These are phyloP conservation scores for Penicillium riverlandense DNA, from an alignment of 495 filamentous ascomycete genomes.

Conservation along the genomic window DNA sequence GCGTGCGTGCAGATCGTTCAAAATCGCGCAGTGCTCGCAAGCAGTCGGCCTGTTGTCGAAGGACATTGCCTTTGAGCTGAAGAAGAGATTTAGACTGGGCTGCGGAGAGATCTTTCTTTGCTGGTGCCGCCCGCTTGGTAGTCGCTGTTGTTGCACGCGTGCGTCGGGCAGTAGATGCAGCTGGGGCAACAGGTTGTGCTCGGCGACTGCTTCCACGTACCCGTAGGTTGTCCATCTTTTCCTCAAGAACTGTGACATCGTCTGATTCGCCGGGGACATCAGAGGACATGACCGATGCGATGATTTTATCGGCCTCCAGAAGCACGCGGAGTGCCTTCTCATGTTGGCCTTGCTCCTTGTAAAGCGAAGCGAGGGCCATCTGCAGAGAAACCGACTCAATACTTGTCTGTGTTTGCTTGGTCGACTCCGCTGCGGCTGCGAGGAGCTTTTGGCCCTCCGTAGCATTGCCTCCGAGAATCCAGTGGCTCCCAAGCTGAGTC, in stretches of 20 bases:
- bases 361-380: conserved; percentile 36
- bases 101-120: conserved; percentile 19
- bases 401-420: conserved; percentile 32
- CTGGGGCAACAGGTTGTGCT: conserved; percentile 15
- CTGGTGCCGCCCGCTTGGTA: conserved; percentile 10
- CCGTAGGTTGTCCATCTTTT: conserved; percentile 33
- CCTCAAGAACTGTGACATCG: conserved; percentile 22
- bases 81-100: conserved; percentile 49
- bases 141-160: conserved; percentile 31
- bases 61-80: conserved; percentile 52
- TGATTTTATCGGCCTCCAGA: conserved; percentile 33
- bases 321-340: conserved; percentile 43
- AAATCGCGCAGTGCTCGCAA: conserved; percentile 30
- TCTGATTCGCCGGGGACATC: conserved; percentile 11
- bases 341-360: conserved; percentile 31
- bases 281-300: conserved; percentile 18
- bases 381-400: conserved; percentile 41
- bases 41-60: conserved; percentile 56
- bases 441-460: conserved; percentile 57
- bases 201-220: conserved; percentile 23
- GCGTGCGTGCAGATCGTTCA: conserved; percentile 26
- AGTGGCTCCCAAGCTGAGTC: conserved; percentile 57
- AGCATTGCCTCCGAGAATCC: conserved; percentile 53
- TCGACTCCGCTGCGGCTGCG: conserved; percentile 36
- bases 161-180: conserved; percentile 14